These are phyloP conservation scores for Fusarium scirpi DNA, from an alignment of 2,329 filamentous ascomycete species.

Conservation along the genomic window DNA sequence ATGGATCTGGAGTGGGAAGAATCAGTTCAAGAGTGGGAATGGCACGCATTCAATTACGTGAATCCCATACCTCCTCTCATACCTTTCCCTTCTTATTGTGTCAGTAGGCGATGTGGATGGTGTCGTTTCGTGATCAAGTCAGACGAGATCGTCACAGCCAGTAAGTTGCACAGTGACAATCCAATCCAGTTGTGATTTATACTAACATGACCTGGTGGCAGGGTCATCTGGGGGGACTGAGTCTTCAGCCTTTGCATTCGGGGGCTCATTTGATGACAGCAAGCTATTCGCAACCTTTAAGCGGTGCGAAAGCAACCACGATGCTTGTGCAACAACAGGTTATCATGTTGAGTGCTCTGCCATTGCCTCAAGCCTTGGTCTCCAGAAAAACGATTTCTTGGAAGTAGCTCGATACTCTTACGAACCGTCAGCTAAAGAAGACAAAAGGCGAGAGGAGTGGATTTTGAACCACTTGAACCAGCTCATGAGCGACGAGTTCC, in stretches of 20 bases:
- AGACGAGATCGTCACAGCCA: conserved; percentile 17
- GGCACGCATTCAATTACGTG: conserved; percentile 9
- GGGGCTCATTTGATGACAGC: neutral
- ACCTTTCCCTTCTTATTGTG: conserved; percentile 26
- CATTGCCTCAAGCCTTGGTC: conserved; percentile 10
- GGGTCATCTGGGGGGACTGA: conserved; percentile 21
- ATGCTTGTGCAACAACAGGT: conserved; percentile 19
- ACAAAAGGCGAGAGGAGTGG: conserved; percentile 15
- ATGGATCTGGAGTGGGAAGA: conserved; percentile 29
- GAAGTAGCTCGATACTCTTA: conserved; percentile 21
- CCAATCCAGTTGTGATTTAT: neutral
- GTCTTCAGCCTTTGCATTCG: conserved; percentile 3
- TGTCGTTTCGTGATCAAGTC: conserved; percentile 30
- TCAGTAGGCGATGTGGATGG: conserved; percentile 29
- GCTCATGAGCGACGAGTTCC: neutral
- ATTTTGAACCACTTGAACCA: conserved; percentile 14
- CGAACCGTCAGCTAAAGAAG: conserved; percentile 11
- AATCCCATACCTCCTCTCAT: conserved; percentile 8
- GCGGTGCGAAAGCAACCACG: conserved; percentile 20
- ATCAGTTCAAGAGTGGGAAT: conserved; percentile 20
- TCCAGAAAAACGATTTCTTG: conserved; percentile 5
- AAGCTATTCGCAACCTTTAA: conserved; percentile 15
- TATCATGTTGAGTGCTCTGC: conserved; percentile 25
- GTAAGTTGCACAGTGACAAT: neutral
- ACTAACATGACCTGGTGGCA: neutral